phyloP scores from a whole-genome alignment of 1,139 yeast species.

The Pichia sp. region DNA sequence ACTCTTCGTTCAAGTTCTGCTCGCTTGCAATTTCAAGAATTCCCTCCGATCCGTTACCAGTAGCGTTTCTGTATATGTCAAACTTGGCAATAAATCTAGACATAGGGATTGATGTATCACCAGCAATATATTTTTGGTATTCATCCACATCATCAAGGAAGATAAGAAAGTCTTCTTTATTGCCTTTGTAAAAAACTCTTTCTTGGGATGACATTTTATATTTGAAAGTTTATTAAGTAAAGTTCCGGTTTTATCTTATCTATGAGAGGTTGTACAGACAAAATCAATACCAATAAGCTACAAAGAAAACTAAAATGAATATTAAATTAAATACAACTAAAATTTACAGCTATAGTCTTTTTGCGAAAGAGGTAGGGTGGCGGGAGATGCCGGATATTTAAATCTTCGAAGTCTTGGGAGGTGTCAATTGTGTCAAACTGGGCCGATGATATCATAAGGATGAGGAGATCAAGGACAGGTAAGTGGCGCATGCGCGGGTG shows the following conservation, averaged over 20 bases:
- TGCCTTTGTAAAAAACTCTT: slow-evolving; percentile 64
- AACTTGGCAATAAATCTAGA: slow-evolving; percentile 61
- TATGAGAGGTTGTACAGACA: too few relatives aligned
- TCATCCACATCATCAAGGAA: slow-evolving; percentile 55
- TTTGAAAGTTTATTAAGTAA: neutral
- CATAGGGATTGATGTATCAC: slow-evolving; percentile 46
- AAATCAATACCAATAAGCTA: too few relatives aligned
- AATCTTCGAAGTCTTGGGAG: neutral
- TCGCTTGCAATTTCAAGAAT: slow-evolving; percentile 70
- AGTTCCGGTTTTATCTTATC: too few relatives aligned
- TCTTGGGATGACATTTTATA: slow-evolving; percentile 19
- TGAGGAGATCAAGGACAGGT: neutral
- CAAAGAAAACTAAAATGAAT: too few relatives aligned
- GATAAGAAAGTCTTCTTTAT: slow-evolving; percentile 52
- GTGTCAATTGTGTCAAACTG: neutral
- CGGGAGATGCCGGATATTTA: neutral
- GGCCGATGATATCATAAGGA: neutral
- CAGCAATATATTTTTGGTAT: slow-evolving; percentile 46
- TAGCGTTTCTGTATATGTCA: slow-evolving; percentile 56
- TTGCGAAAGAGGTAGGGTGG: too few relatives aligned
- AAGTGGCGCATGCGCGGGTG: neutral
- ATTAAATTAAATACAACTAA: too few relatives aligned
- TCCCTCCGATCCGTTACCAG: slow-evolving; percentile 67
- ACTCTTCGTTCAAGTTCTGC: slow-evolving; percentile 58
- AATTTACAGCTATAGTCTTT: too few relatives aligned